phyloP scores from a whole-genome alignment of 306 rosid genomes.

The Fragaria vesca region DNA sequence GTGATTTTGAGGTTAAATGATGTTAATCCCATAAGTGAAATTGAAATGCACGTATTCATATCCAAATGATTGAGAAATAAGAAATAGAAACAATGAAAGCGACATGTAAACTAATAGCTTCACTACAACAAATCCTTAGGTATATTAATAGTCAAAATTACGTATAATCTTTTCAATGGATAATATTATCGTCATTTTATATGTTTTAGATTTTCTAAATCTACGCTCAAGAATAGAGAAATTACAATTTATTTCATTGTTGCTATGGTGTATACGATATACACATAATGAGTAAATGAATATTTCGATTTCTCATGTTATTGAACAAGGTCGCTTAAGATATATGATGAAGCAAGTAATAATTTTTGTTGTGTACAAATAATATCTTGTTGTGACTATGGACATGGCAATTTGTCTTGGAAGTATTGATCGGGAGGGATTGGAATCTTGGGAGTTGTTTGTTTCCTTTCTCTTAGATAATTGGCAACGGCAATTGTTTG shows the following conservation, averaged over 20 bases:
- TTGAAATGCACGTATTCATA: neutral
- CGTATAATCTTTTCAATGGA: neutral
- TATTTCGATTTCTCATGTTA: no score
- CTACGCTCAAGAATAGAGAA: no score
- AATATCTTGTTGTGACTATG: neutral
- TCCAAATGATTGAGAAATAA: no score
- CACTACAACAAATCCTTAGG: neutral
- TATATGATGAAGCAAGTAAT: neutral
- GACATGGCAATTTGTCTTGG: neutral
- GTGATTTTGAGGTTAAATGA: neutral
- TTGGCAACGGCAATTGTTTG: neutral
- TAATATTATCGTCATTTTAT: neutral
- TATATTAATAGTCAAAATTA: neutral
- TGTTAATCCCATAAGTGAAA: neutral
- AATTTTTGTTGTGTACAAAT: no score
- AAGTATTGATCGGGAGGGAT: constrained; percentile 15
- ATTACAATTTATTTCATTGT: no score
- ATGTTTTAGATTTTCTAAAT: neutral
- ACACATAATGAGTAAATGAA: no score
- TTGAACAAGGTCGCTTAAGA: neutral
- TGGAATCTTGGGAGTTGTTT: constrained; percentile 16
- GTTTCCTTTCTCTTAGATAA: constrained; percentile 10
- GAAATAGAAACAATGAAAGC: neutral
- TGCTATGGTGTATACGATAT: no score
- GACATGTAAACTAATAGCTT: constrained; percentile 15